Base-by-base conservation (phyloP, 2,329 filamentous ascomycete genomes). In the Pseudogymnoascus sp. region DNA sequence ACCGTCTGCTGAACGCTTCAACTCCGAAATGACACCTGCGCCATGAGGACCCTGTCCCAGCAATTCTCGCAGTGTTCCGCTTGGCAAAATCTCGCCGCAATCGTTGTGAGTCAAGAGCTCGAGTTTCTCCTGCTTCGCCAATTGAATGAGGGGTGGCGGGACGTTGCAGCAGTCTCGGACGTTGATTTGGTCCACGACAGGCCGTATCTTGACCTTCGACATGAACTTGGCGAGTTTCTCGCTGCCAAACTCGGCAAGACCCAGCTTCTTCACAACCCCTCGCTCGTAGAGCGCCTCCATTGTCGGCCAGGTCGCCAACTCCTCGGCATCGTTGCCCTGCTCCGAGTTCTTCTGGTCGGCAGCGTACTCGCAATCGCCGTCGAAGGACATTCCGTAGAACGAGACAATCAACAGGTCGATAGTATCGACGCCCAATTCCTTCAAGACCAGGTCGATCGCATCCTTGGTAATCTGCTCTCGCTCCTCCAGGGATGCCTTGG, bases 81-180 rank as follows among this genome's bases (percentile, higher is more conserved):
- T 83, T 0, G 95, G 93, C 13, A 99, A 80, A 65, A 99, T 90
- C 72, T 97, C 90, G 28, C 89, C 95, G 77, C 90, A 96, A 76
- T 99, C 95, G 69, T 91, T 91, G 77, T 99, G 95, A 42, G 96
- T 96, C 63, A 97, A 80, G 64, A 99, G 79, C 75, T 97, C 91
- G 66, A 99, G 92, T 19, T 85, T 82, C 73, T 92, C 82, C 67
- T 87, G 81, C 75, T 91, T 93, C n/a, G 93, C 93, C 70, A 96
- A 87, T 70, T 89, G 78, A 65, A 92, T 87, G 67, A 99, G 82
- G 11, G 91, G 88, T 71, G 92, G 93, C 8, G 95, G 95, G 47
- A 97, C 95, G 57, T 92, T 93, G 77, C 95, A 99, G 79, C 93
- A 97, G 76, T 97, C 91, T 70, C 90, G 87, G 61, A 96, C 85